Conservation (phyloP, 1,284 basidiomycete genomes). For the Amylostereum chailletii region DNA sequence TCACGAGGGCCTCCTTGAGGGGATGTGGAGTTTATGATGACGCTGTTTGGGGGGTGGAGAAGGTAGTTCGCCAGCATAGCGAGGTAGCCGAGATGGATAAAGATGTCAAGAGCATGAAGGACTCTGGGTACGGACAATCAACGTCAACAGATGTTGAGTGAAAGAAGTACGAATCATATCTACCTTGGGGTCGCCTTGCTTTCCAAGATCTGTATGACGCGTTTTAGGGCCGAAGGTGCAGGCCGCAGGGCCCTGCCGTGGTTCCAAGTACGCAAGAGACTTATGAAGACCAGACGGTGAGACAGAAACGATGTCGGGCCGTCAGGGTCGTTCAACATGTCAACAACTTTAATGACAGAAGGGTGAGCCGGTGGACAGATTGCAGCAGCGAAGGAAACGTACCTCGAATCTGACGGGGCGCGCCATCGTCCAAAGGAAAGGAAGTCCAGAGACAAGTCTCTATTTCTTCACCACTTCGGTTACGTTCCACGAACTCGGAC, state of each 20-base stretch:
- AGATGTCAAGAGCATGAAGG: constrained; percentile 37
- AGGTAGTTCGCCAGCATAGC: constrained; percentile 34
- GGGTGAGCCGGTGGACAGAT: neutral
- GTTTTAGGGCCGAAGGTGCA: constrained; percentile 4
- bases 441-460: constrained; percentile 16
- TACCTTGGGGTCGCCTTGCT: constrained; percentile 35
- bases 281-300: constrained; percentile 33
- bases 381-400: constrained; percentile 7
- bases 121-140: constrained; percentile 23
- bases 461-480: constrained; percentile 11
- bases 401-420: constrained; percentile 22
- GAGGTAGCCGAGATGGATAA: constrained; percentile 30
- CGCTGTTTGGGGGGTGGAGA: constrained; percentile 29
- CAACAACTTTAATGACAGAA: constrained; percentile 27
- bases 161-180: constrained; percentile 6
- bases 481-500: constrained; percentile 18
- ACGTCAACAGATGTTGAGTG: neutral
- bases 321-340: constrained; percentile 27
- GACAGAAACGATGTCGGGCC: constrained; percentile 25
- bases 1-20: constrained; percentile 25
- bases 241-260: constrained; percentile 19
- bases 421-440: constrained; percentile 23
- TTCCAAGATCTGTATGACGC: constrained; percentile 25
- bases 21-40: constrained; percentile 15
- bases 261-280: constrained; percentile 35